Conservation (phyloP, 805 yeast genomes). For the Candida berthetii region DNA sequence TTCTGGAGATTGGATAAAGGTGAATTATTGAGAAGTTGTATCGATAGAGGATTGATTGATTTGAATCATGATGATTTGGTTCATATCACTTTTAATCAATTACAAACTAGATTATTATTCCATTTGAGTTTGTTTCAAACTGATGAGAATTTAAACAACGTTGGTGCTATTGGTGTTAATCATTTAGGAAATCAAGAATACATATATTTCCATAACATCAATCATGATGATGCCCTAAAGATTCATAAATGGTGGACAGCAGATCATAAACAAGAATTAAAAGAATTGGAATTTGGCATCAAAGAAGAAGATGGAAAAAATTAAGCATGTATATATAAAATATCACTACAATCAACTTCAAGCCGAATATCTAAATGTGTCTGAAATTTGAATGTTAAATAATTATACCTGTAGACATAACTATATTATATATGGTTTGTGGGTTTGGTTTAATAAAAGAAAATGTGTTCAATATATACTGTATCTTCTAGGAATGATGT, state of each 20-base stretch:
- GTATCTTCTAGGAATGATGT: too few relatives aligned
- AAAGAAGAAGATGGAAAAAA: neutral
- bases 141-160: slow-evolving; percentile 18
- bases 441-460: too few relatives aligned
- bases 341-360: too few relatives aligned
- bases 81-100: slow-evolving; percentile 24
- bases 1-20: slow-evolving; percentile 39
- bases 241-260: slow-evolving; percentile 11
- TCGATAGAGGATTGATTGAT: slow-evolving; percentile 50
- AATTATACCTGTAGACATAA: too few relatives aligned
- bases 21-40: slow-evolving; percentile 48
- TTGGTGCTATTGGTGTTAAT: slow-evolving; percentile 27
- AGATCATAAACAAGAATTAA: slow-evolving; percentile 1
- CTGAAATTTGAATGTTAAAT: too few relatives aligned
- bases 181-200: slow-evolving; percentile 8
- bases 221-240: slow-evolving; percentile 5
- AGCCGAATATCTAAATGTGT: too few relatives aligned
- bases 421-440: too few relatives aligned
- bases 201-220: slow-evolving; percentile 6
- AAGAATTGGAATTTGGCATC: neutral
- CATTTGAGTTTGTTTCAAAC: slow-evolving; percentile 34
- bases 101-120: slow-evolving; percentile 31
- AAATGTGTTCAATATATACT: too few relatives aligned
- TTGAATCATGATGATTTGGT: slow-evolving; percentile 24
- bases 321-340: too few relatives aligned